Conservation (phyloP, 768 basidiomycete species). For the Mycena kentingensis region DNA sequence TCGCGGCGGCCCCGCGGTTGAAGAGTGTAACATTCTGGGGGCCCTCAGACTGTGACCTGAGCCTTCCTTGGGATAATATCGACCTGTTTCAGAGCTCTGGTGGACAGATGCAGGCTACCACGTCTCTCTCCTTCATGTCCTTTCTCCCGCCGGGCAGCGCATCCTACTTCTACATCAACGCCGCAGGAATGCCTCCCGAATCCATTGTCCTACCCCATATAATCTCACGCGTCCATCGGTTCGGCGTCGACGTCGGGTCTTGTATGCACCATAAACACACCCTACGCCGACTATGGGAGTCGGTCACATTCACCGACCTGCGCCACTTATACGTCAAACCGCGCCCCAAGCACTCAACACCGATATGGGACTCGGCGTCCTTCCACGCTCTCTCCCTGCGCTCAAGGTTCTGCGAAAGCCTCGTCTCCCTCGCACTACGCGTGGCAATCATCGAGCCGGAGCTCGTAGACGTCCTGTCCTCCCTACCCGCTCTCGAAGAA, state of each 20-base stretch:
- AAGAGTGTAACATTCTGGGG: background rate
- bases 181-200: background rate
- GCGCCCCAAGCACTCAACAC: background rate
- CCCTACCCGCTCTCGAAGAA: background rate
- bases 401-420: background rate
- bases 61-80: background rate
- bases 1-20: background rate
- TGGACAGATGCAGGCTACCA: background rate
- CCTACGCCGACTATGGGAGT: background rate
- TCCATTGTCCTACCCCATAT: background rate
- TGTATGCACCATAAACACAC: background rate
- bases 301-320: background rate
- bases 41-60: background rate
- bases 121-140: background rate
- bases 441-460: background rate
- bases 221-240: background rate
- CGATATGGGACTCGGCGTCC: background rate
- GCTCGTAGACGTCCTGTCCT: background rate
- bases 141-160: background rate
- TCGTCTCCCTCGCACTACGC: background rate
- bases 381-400: background rate
- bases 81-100: background rate
- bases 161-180: background rate
- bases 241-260: background rate
- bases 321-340: background rate